phyloP scores from a whole-genome alignment of 1,284 basidiomycete species.

The Fomitiporia mediterranea region DNA sequence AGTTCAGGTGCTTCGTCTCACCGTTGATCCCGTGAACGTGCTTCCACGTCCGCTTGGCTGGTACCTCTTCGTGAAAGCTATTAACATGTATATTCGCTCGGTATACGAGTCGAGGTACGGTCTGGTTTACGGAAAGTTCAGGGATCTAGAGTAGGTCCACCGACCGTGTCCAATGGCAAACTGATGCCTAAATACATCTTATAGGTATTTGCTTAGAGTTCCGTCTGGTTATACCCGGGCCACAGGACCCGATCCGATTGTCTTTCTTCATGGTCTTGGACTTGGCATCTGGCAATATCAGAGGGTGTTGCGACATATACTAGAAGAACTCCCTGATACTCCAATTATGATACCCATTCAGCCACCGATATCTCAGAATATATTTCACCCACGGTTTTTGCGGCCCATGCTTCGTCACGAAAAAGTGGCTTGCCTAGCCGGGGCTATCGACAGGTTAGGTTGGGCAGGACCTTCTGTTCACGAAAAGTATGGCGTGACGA shows the following conservation, averaged over 20 bases:
- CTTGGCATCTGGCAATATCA: constrained; percentile 72
- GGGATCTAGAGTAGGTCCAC: constrained; percentile 59
- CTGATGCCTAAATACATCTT: constrained; percentile 1
- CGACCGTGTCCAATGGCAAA: constrained; percentile 2
- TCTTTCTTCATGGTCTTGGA: constrained; percentile 87
- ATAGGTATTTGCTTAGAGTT: constrained; percentile 70
- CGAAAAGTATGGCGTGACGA: constrained; percentile 52
- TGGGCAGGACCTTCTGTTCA: constrained; percentile 46
- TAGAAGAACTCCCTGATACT: constrained; percentile 54
- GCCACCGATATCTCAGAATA: constrained; percentile 79
- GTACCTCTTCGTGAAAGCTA: constrained; percentile 56
- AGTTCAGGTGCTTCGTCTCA: constrained; percentile 65
- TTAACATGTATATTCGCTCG: constrained; percentile 48
- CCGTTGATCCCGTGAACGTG: constrained; percentile 74
- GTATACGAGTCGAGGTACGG: constrained; percentile 44
- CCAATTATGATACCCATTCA: constrained; percentile 79
- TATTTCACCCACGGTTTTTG: constrained; percentile 73
- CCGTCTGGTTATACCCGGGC: constrained; percentile 60
- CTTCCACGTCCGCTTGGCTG: constrained; percentile 65
- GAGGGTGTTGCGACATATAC: constrained; percentile 44
- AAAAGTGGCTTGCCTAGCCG: constrained; percentile 54
- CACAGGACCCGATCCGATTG: constrained; percentile 59
- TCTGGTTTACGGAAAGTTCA: constrained; percentile 44
- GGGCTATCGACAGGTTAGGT: constrained; percentile 56
- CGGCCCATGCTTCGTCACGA: constrained; percentile 62